Percentiles rank a stretch among this genome's conserved stretches.
phyloP scores from a whole-genome alignment of 257 asterid species.

The Solanum rostratum region DNA sequence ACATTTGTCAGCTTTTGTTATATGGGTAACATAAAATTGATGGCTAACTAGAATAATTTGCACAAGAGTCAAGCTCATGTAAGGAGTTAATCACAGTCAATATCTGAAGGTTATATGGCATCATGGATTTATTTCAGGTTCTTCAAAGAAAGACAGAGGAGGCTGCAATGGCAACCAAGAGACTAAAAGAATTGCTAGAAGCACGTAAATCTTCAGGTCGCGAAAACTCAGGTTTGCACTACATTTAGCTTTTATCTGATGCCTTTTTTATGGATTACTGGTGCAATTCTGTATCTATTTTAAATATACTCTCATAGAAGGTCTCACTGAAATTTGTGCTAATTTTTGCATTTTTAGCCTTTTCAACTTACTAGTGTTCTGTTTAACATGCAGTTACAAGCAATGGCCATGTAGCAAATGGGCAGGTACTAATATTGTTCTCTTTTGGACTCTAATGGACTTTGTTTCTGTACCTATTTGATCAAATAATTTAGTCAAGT shows the following conservation, averaged over 20 bases:
- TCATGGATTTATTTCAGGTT: conserved; percentile 47
- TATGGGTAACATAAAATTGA: background rate
- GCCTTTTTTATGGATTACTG: background rate
- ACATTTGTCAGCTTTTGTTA: background rate
- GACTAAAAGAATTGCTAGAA: conserved; percentile 95
- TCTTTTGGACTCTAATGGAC: background rate
- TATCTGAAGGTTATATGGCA: background rate
- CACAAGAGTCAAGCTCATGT: background rate
- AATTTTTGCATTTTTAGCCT: background rate
- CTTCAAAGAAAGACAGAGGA: conserved; percentile 98
- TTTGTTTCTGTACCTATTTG: background rate
- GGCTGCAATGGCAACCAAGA: conserved; percentile 99
- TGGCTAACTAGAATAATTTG: background rate
- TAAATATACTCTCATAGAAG: background rate
- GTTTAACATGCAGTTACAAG: conserved; percentile 38
- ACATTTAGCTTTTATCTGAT: background rate
- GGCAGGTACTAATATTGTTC: conserved; percentile 43
- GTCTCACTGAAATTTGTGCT: background rate
- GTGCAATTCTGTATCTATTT: background rate
- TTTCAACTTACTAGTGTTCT: background rate
- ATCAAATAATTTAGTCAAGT: background rate
- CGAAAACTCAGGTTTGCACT: conserved; percentile 61
- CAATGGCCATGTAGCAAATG: conserved; percentile 62
- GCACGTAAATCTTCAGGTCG: conserved; percentile 90
- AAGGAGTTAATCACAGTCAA: background rate